phyloP scores from a whole-genome alignment of 2,329 filamentous ascomycete genomes.

The Colletotrichum lini region DNA sequence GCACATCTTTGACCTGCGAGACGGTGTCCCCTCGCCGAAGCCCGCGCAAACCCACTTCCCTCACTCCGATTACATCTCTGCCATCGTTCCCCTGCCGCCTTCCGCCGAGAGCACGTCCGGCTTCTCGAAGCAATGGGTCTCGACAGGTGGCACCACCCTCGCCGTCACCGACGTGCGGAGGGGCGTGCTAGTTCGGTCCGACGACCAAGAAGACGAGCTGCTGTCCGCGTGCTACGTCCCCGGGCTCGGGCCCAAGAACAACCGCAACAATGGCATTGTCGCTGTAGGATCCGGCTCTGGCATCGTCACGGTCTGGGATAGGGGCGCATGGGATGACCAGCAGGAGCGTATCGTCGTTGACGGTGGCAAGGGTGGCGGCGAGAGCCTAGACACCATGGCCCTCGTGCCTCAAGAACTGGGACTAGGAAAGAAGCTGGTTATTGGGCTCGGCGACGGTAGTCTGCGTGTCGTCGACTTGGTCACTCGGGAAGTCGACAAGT shows the following conservation, averaged over 20 bases:
- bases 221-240: slow-evolving; percentile 85
- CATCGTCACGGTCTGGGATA: slow-evolving; percentile 93
- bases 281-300: slow-evolving; percentile 84
- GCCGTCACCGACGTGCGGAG: slow-evolving; percentile 90
- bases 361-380: slow-evolving; percentile 72
- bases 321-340: slow-evolving; percentile 94
- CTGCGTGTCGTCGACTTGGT: slow-evolving; percentile 84
- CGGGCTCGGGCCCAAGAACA: slow-evolving; percentile 78
- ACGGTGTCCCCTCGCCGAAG: slow-evolving; percentile 69
- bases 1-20: slow-evolving; percentile 88
- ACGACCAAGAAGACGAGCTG: slow-evolving; percentile 95
- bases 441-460: slow-evolving; percentile 85
- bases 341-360: slow-evolving; percentile 89
- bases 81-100: slow-evolving; percentile 85
- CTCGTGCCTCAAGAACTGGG: slow-evolving; percentile 80
- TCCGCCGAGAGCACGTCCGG: slow-evolving; percentile 87
- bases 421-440: slow-evolving; percentile 80
- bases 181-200: slow-evolving; percentile 88
- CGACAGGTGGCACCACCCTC: slow-evolving; percentile 91
- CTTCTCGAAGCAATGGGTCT: slow-evolving; percentile 94
- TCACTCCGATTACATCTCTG: slow-evolving; percentile 94
- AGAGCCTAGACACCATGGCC: slow-evolving; percentile 85
- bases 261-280: slow-evolving; percentile 79
- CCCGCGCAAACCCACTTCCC: slow-evolving; percentile 87
- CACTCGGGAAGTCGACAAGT: slow-evolving; percentile 77